Base-by-base conservation (phyloP, 2,329 filamentous ascomycete species). In the Seiridium cupressi region DNA sequence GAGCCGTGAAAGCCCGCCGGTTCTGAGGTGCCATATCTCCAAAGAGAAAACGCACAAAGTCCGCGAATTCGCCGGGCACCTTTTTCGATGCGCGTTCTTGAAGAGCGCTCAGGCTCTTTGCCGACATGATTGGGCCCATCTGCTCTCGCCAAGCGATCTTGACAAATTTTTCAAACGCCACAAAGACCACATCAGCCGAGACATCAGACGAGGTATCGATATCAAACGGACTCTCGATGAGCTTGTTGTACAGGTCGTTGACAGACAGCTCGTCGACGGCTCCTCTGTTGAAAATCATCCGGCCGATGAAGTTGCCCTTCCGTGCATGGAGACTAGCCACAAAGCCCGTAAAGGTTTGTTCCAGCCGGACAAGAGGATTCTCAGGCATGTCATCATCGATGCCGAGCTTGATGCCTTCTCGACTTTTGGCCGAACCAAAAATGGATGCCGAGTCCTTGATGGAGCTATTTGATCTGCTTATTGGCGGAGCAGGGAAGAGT, bases 131-230 rank as follows among this genome's bases (percentile, higher is more conserved):
- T 3, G 91, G 87, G 0, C 94, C 94, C 81, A 97, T 93, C 67
- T 92, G 89, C 65, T 94, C 90, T 61, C 85, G 88, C 94, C 94
- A 98, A 10, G 91, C 93, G 63, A 93, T 89, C 61, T 87, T 88
- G 62, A 97, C 79, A 67, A 97, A 98, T 63, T 96, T 97, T 72
- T 97, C 93, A 72, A 97, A 98, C 0, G 93, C 90, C 34, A 91
- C 90, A 70, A 97, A 96, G 4, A 98, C 83, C 26, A 94, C 88
- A 69, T 97, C 93, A 7, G 94, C 87, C 3, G 88, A 84, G 7
- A 91, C 83, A 61, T 97, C 92, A 0, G 87, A 84, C 2, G 91
- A 87, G 8, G 88, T 80, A 57, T 96, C 90, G 64, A 91, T 83
- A 68, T 92, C 92, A 57, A 86, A 89, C 0, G 93, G 91, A 64